Conservation (phyloP, 352 stramenopile genomes). For the Phytophthora macrochlamydospora region DNA sequence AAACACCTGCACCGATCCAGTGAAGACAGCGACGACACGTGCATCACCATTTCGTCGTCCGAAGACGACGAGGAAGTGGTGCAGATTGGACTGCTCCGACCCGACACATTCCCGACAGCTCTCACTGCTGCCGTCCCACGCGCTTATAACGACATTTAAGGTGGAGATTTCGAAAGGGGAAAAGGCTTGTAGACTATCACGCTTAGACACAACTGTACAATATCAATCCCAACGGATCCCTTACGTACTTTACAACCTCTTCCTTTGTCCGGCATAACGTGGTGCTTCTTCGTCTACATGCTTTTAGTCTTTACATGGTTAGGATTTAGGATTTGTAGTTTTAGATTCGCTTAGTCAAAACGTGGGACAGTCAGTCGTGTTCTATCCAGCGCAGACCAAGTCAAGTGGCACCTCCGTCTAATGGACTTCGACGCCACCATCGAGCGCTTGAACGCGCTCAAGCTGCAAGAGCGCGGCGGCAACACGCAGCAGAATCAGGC, state of each 20-base stretch:
- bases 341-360: background rate
- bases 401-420: background rate
- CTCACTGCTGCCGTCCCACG: conserved; percentile 23
- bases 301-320: too few relatives aligned
- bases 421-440: conserved; percentile 76
- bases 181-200: conserved; percentile 21
- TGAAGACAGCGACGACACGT: conserved; percentile 32
- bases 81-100: conserved; percentile 18
- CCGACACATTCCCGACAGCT: conserved; percentile 22
- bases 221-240: conserved; percentile 10
- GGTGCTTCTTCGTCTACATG: too few relatives aligned
- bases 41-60: conserved; percentile 34
- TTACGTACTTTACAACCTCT: background rate
- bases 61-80: conserved; percentile 30
- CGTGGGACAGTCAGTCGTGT: background rate
- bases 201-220: conserved; percentile 33
- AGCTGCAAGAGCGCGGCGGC: conserved; percentile 51
- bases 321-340: background rate
- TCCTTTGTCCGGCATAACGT: background rate
- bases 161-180: background rate
- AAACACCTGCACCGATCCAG: conserved; percentile 39
- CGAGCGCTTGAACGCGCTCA: conserved; percentile 74
- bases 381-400: background rate
- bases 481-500: conserved; percentile 17
- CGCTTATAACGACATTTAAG: conserved; percentile 30